Conservation (phyloP, 371 early-diverging fungal genomes). For the Mortierella sp. region DNA sequence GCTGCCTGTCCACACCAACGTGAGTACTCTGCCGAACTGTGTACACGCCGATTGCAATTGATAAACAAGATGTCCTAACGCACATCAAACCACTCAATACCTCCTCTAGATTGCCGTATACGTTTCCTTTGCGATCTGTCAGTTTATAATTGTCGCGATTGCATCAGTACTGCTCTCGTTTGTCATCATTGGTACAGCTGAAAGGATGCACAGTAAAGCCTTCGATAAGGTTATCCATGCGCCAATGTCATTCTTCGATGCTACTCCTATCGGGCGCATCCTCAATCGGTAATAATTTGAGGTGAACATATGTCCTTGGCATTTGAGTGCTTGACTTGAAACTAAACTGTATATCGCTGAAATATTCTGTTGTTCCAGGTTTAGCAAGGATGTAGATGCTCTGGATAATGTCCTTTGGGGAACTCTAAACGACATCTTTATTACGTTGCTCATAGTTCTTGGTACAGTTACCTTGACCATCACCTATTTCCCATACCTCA, state of each 20-base stretch:
- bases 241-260: slow-evolving; percentile 85
- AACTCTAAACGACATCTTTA: slow-evolving; percentile 75
- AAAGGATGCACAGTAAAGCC: slow-evolving; percentile 35
- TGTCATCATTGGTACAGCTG: slow-evolving; percentile 19
- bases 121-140: slow-evolving; percentile 41
- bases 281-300: slow-evolving; percentile 62
- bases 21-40: slow-evolving; percentile 1
- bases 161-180: slow-evolving; percentile 35
- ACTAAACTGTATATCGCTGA: slow-evolving; percentile 23
- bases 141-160: slow-evolving; percentile 31
- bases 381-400: slow-evolving; percentile 85
- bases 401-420: slow-evolving; percentile 82
- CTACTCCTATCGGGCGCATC: slow-evolving; percentile 83
- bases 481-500: slow-evolving; percentile 71
- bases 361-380: slow-evolving; percentile 41
- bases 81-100: neutral
- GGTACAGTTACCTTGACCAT: slow-evolving; percentile 77
- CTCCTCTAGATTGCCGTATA: slow-evolving; percentile 30
- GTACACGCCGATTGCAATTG: too few species aligned
- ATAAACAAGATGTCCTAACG: neutral
- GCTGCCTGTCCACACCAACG: slow-evolving; percentile 7
- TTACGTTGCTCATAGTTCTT: slow-evolving; percentile 71
- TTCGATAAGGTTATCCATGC: slow-evolving; percentile 61
- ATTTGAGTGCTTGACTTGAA: neutral
- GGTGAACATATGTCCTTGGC: neutral